These are phyloP conservation scores for Rhizopus stolonifer DNA, from an alignment of 371 early-diverging fungal genomes.

Conservation along the genomic window DNA sequence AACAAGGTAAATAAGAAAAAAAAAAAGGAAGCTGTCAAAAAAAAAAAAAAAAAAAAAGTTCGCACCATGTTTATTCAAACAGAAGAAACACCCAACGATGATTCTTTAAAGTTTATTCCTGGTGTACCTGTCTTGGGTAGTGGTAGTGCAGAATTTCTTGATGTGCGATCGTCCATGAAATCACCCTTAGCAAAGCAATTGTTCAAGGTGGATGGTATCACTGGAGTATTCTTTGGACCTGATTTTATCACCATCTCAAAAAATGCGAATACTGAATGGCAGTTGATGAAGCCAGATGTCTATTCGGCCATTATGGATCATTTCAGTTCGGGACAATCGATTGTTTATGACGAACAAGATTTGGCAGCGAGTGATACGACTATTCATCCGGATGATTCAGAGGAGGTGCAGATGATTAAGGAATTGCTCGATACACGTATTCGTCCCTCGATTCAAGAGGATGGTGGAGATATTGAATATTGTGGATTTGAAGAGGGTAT, in stretches of 20 bases:
- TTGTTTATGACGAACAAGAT: slow-evolving; percentile 57
- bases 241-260: slow-evolving; percentile 95
- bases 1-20: slow-evolving; percentile 15
- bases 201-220: slow-evolving; percentile 89
- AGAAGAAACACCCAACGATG: slow-evolving; percentile 89
- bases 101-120: slow-evolving; percentile 92
- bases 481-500: slow-evolving; percentile 86
- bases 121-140: slow-evolving; percentile 73
- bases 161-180: slow-evolving; percentile 69
- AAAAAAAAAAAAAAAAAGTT: slow-evolving; percentile 29
- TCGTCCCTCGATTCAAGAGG: slow-evolving; percentile 95
- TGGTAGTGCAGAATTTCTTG: slow-evolving; percentile 78
- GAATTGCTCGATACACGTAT: slow-evolving; percentile 94
- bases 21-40: neutral
- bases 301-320: slow-evolving; percentile 95
- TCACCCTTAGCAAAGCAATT: slow-evolving; percentile 90
- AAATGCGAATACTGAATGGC: slow-evolving; percentile 84
- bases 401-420: slow-evolving; percentile 95
- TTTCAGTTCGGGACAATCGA: slow-evolving; percentile 81
- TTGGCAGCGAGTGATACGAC: slow-evolving; percentile 65
- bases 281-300: slow-evolving; percentile 92
- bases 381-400: slow-evolving; percentile 80
- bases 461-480: slow-evolving; percentile 98
- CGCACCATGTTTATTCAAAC: slow-evolving; percentile 95
- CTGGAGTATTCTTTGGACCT: slow-evolving; percentile 84